Conservation (phyloP, 1,284 basidiomycete species). For the Neonothopanus nambi region DNA sequence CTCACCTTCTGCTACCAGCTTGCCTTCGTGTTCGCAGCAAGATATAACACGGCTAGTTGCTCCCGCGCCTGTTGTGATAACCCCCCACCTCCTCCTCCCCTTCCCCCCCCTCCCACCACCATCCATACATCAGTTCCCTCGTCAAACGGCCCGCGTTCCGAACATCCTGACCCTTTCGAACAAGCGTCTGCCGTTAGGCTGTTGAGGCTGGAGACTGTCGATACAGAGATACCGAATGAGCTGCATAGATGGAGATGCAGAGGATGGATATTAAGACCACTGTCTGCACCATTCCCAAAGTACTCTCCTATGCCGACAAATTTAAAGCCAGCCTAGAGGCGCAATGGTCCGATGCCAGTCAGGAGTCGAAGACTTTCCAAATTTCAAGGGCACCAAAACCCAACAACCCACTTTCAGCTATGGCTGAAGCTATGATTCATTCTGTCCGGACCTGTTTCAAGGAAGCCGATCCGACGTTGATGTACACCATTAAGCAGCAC, state of each 20-base stretch:
- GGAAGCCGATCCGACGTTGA: constrained; percentile 59
- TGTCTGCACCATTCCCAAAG: constrained; percentile 71
- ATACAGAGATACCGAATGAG: constrained; percentile 74
- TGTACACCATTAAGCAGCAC: constrained; percentile 66
- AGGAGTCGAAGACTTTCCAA: constrained; percentile 73
- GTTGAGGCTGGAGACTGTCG: too few species aligned
- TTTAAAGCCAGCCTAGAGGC: constrained; percentile 71
- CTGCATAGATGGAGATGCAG: constrained; percentile 74
- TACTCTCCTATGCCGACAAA: constrained; percentile 71
- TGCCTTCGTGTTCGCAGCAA: constrained; percentile 27
- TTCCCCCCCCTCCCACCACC: too few species aligned
- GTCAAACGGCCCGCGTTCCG: too few species aligned
- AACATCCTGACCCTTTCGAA: too few species aligned
- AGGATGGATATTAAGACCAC: constrained; percentile 72
- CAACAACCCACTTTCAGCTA: constrained; percentile 76
- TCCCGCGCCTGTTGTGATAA: too few species aligned
- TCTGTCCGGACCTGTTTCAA: constrained; percentile 69
- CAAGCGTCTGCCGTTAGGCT: too few species aligned
- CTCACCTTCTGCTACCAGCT: constrained; percentile 26
- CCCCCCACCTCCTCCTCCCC: too few species aligned
- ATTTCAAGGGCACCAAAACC: constrained; percentile 65
- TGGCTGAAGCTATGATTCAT: constrained; percentile 80
- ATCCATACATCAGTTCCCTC: too few species aligned
- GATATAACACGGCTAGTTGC: too few species aligned
- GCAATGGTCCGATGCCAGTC: constrained; percentile 72